Evolutionary conservation across 2,329 filamentous ascomycete species (phyloP).

Genomic region (Furcasterigmium furcatum): DNA sequence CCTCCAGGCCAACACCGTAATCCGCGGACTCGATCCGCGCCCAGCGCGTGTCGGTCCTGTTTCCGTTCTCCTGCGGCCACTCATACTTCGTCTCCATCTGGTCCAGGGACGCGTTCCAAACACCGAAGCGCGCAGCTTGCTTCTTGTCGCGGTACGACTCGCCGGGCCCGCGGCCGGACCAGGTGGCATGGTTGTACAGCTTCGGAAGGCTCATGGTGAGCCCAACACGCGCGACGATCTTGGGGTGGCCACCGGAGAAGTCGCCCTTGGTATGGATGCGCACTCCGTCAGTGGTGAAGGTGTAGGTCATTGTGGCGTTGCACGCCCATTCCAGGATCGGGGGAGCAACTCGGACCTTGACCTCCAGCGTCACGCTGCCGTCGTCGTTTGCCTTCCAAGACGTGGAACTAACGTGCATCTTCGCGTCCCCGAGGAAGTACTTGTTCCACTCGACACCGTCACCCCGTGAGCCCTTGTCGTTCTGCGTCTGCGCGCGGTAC

Average conservation of each 20-base stretch:
- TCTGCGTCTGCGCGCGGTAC: conserved; percentile 14
- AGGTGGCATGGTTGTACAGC: conserved; percentile 21
- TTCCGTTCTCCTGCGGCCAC: conserved; percentile 51
- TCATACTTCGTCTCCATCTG: conserved; percentile 45
- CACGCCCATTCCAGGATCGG: conserved; percentile 41
- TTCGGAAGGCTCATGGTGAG: conserved; percentile 34
- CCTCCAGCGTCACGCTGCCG: neutral
- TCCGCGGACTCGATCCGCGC: conserved; percentile 17
- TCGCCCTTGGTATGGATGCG: conserved; percentile 31
- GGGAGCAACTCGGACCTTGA: conserved; percentile 35
- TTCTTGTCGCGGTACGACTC: conserved; percentile 51
- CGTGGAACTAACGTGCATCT: conserved; percentile 15
- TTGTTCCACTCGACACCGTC: conserved; percentile 8
- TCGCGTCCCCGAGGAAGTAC: neutral
- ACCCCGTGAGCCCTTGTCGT: conserved; percentile 7
- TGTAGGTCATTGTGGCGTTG: conserved; percentile 31
- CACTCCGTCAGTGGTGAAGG: conserved; percentile 29
- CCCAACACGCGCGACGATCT: conserved; percentile 44
- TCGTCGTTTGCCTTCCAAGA: conserved; percentile 15
- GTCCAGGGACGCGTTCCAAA: conserved; percentile 27
- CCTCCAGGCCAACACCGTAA: neutral
- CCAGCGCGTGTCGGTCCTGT: conserved; percentile 46
- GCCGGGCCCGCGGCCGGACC: conserved; percentile 50
- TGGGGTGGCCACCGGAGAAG: conserved; percentile 15
- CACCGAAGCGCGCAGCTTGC: conserved; percentile 36